Evolutionary conservation across 306 rosid genomes (phyloP).

Genomic region (Leucaena leucocephala): DNA sequence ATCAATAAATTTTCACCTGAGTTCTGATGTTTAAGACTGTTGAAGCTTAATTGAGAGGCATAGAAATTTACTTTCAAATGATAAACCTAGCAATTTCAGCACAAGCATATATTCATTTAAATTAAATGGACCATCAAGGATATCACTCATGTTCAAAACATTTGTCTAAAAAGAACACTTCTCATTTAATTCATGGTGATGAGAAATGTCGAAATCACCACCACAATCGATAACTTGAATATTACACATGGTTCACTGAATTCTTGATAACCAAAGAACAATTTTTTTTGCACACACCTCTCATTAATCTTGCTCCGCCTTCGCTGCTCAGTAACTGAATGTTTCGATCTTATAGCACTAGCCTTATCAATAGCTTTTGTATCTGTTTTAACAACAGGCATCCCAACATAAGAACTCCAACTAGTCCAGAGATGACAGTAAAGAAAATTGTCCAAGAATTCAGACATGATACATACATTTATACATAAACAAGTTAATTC

Average conservation of each 20-base stretch:
- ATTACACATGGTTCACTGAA: not conserved
- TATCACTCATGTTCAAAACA: not conserved
- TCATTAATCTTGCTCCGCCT: constrained; percentile 99
- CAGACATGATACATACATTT: not conserved
- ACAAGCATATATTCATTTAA: not conserved
- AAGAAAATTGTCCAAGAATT: not conserved
- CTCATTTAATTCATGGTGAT: not conserved
- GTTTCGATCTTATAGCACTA: constrained; percentile 79
- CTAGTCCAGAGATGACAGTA: constrained; percentile 12
- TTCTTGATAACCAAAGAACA: not conserved
- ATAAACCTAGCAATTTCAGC: constrained; percentile 19
- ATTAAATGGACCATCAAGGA: not conserved
- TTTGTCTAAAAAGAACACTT: not conserved
- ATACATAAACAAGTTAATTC: not conserved
- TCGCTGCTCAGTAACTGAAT: constrained; percentile 99
- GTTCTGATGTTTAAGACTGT: not conserved
- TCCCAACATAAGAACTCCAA: constrained; percentile 34
- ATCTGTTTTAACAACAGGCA: constrained; percentile 55
- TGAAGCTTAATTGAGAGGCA: constrained; percentile 1
- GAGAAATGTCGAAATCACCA: not conserved
- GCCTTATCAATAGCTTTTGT: constrained; percentile 82
- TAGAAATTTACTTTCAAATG: not conserved
- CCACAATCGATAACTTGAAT: not conserved
- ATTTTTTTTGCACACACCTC: constrained; percentile 56
- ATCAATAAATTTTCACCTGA: constrained; percentile 3